These are phyloP conservation scores for Tremella fuciformis DNA, from an alignment of 768 basidiomycete genomes.

Conservation along the genomic window DNA sequence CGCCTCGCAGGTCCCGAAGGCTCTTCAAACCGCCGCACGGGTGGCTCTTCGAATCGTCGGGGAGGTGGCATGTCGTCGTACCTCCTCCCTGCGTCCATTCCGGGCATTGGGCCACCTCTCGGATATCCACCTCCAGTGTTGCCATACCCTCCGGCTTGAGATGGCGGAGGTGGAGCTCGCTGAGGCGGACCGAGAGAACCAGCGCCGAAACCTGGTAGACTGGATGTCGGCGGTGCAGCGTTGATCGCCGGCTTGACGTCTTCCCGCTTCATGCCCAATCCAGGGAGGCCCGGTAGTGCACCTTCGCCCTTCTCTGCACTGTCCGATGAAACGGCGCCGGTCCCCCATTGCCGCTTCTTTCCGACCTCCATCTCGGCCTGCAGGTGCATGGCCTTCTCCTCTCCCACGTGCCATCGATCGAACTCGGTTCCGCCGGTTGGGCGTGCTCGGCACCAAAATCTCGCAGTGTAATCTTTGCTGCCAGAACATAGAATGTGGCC, in stretches of 20 bases:
- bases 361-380: slow-evolving; percentile 22
- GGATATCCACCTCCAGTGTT: not conserved
- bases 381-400: slow-evolving; percentile 29
- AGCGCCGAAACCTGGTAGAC: slow-evolving; percentile 41
- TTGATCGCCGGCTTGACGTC: not conserved
- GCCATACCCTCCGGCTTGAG: slow-evolving; percentile 11
- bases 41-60: not conserved
- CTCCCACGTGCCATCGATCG: slow-evolving; percentile 50
- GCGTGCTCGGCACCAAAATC: slow-evolving; percentile 83
- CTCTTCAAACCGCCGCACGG: not conserved
- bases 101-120: not conserved
- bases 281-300: slow-evolving; percentile 19
- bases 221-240: not conserved
- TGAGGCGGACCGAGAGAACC: not conserved
- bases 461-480: slow-evolving; percentile 96
- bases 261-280: slow-evolving; percentile 6
- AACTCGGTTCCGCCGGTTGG: slow-evolving; percentile 47
- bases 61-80: not conserved
- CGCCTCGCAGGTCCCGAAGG: not conserved
- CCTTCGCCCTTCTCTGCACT: slow-evolving; percentile 1
- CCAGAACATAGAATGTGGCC: slow-evolving; percentile 91
- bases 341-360: slow-evolving; percentile 21
- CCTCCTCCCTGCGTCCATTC: not conserved
- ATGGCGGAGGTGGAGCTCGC: not conserved
- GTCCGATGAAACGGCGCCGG: not conserved